Base-by-base conservation (phyloP, 208 protist genomes). In the Trypanosoma lewisi region DNA sequence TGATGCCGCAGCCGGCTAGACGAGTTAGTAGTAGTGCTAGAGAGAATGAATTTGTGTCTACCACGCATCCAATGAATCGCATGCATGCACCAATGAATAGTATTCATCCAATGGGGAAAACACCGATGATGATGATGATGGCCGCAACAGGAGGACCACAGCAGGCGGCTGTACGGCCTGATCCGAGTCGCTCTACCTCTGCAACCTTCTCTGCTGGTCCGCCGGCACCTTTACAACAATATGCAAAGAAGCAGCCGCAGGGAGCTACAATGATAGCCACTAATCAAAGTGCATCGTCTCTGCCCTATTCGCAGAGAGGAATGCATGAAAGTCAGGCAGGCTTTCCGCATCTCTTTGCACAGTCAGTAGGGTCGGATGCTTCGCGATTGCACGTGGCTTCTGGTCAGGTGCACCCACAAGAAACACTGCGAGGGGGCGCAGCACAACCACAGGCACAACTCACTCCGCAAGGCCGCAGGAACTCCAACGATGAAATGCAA, bases 1-100 rank as follows among this genome's bases (percentile, higher is more conserved):
- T 7, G n/a, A 45, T 67, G 42, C 51, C 62, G 36, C 58, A 55
- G 4, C 67, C 64, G 16, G 49, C 66, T 28, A 53, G 53, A n/a
- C 33, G 69, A 21, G 9, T 16, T 5, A 5, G 36, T 27, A 8
- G 28, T n/a, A n/a, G n/a, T n/a, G n/a, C n/a, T n/a, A n/a, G n/a
- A n/a, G n/a, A n/a, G n/a, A n/a, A n/a, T n/a, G n/a, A n/a, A n/a
- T n/a, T n/a, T n/a, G n/a, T n/a, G n/a, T n/a, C n/a, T n/a, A n/a
- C n/a, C n/a, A n/a, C n/a, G n/a, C n/a, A n/a, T n/a, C n/a, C n/a
- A n/a, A n/a, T n/a, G n/a, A n/a, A n/a, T n/a, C n/a, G n/a, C n/a
- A n/a, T n/a, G n/a, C n/a, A n/a, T n/a, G n/a, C n/a, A n/a, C n/a
- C n/a, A n/a, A n/a, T n/a, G n/a, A n/a, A n/a, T n/a, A n/a, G n/a